Evolutionary conservation across 768 basidiomycete species (phyloP).

Genomic region (Mycena alexandri): DNA sequence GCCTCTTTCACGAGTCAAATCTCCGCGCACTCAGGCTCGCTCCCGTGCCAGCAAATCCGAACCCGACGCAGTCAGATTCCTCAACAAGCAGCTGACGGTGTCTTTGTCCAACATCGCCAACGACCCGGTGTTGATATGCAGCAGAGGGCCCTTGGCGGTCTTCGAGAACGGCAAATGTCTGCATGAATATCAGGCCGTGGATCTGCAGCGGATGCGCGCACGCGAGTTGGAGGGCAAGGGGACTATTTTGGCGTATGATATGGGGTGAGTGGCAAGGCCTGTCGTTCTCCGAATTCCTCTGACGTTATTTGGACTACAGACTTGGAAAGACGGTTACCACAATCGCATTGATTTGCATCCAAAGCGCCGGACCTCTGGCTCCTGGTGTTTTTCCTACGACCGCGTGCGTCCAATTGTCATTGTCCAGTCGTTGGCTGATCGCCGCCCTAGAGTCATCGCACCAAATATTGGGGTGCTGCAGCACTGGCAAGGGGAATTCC

Average conservation of each 20-base stretch:
- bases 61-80: neutral
- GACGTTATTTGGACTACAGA: neutral
- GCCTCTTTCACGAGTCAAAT: neutral
- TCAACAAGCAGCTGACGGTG: constrained; percentile 8
- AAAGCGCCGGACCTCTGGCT: neutral
- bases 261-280: constrained; percentile 14
- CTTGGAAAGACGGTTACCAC: constrained; percentile 20
- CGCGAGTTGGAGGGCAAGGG: constrained; percentile 7
- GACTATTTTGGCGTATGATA: constrained; percentile 13
- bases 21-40: neutral
- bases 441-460: constrained; percentile 6
- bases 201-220: constrained; percentile 10
- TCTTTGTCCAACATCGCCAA: constrained; percentile 3
- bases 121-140: neutral
- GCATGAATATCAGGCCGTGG: constrained; percentile 6
- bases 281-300: neutral
- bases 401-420: neutral
- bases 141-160: neutral
- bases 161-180: constrained; percentile 13
- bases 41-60: neutral
- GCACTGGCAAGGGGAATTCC: constrained; percentile 13
- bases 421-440: neutral
- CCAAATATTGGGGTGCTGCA: constrained; percentile 16
- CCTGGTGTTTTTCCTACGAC: constrained; percentile 9
- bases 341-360: neutral